Percentiles rank a stretch among this genome's conserved stretches.
Evolutionary conservation across 2,329 filamentous ascomycete genomes (phyloP).

Genomic region (Stachybotrys chartarum): DNA sequence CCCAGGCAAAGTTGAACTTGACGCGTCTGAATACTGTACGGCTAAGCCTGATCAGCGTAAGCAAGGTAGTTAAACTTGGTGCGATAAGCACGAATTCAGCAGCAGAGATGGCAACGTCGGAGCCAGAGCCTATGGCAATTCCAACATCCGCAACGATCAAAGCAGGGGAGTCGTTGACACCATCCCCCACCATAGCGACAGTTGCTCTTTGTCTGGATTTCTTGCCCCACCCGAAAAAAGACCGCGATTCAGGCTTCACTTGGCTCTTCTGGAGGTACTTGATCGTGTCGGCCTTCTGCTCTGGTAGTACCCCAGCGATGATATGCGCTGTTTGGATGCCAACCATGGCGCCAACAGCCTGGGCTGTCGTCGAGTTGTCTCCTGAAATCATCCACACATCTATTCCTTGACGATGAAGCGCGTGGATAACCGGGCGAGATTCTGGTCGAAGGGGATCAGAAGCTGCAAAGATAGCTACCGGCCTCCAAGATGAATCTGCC

Average conservation of each 20-base stretch:
- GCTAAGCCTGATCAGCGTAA: constrained; percentile 35
- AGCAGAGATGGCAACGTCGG: constrained; percentile 59
- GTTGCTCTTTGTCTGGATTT: constrained; percentile 38
- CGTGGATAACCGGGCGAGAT: constrained; percentile 22
- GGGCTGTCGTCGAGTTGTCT: constrained; percentile 44
- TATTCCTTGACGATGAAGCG: constrained; percentile 28
- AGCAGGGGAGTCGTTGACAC: constrained; percentile 64
- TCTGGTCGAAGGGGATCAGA: constrained; percentile 37
- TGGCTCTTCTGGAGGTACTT: constrained; percentile 24
- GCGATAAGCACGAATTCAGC: constrained; percentile 60
- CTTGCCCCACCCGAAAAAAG: too few relatives aligned
- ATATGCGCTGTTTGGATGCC: constrained; percentile 50
- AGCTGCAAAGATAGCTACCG: constrained; percentile 24
- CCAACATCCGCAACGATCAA: constrained; percentile 59
- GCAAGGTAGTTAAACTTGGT: constrained; percentile 18
- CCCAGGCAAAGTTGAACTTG: constrained; percentile 63
- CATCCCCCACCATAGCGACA: constrained; percentile 65
- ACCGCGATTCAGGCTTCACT: too few relatives aligned
- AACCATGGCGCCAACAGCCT: constrained; percentile 49
- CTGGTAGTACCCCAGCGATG: constrained; percentile 55
- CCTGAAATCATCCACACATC: constrained; percentile 41
- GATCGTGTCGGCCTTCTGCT: constrained; percentile 32
- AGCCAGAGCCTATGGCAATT: constrained; percentile 61
- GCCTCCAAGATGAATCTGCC: neutral
- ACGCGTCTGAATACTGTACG: constrained; percentile 57